Percentiles rank a stretch among this genome's conserved stretches.
Conservation (phyloP, 2,329 filamentous ascomycete genomes). For the Microdochium bolleyi region DNA sequence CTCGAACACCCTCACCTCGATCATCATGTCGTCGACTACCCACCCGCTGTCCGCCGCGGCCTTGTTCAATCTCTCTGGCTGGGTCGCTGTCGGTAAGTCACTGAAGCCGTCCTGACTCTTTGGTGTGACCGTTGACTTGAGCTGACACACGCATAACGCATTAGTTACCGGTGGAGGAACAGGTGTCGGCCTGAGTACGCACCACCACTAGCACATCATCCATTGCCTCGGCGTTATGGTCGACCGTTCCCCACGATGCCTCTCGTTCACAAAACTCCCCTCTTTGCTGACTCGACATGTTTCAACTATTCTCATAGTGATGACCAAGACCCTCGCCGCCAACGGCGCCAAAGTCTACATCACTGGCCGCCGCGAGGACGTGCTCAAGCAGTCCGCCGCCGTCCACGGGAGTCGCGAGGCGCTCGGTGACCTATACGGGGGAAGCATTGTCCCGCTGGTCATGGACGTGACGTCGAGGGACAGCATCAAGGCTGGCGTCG, state of each 20-base stretch:
- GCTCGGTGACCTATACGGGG: conserved; percentile 27
- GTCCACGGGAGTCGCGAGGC: conserved; percentile 32
- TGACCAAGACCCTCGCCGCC: conserved; percentile 32
- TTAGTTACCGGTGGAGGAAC: not conserved
- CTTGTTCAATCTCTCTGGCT: not conserved
- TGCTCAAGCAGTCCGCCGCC: conserved; percentile 29
- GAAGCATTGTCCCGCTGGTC: conserved; percentile 33
- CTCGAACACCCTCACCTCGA: not conserved
- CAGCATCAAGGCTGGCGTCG: conserved; percentile 35
- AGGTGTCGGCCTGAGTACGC: conserved; percentile 1
- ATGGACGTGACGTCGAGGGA: conserved; percentile 42
- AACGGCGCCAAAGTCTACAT: conserved; percentile 29
- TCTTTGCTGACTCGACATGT: not conserved
- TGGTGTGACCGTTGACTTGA: too few relatives aligned
- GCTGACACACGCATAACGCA: too few relatives aligned
- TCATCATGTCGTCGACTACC: not conserved
- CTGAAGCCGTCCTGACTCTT: too few relatives aligned
- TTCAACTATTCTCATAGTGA: conserved; percentile 22
- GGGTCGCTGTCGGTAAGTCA: not conserved
- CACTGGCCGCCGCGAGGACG: conserved; percentile 33
- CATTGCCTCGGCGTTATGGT: not conserved
- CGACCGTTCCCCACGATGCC: not conserved
- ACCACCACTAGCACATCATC: not conserved
- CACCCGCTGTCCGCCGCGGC: not conserved
- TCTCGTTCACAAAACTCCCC: not conserved